A percentile compares a stretch with the other conserved stretches of the same genome.
Evolutionary conservation across 768 basidiomycete genomes (phyloP).

Genomic region (Leccinum barrowsii): DNA sequence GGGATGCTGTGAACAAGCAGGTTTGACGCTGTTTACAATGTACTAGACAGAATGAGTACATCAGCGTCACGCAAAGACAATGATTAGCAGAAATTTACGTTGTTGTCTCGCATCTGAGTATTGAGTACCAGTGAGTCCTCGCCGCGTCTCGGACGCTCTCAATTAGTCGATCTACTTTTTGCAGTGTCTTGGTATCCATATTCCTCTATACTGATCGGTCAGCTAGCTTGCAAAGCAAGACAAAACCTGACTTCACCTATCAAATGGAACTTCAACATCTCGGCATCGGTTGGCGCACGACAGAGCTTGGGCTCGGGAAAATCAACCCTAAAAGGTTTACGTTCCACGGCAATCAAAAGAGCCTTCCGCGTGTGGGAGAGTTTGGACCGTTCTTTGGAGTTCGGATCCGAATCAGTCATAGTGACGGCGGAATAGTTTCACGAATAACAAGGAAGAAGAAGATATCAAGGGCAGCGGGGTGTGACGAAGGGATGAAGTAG

Average conservation of each 20-base stretch:
- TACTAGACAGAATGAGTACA: too few species aligned
- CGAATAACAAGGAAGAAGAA: conserved; percentile 1
- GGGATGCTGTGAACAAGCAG: too few species aligned
- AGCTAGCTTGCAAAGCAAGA: not conserved
- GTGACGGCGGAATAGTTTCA: not conserved
- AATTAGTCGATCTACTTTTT: too few species aligned
- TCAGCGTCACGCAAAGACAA: too few species aligned
- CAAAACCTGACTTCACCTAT: conserved; percentile 16
- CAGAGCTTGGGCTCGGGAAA: not conserved
- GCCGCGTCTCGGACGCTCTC: too few species aligned
- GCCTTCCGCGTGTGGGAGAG: conserved; percentile 11
- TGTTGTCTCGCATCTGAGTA: too few species aligned
- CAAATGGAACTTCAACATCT: conserved; percentile 11
- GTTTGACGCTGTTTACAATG: too few species aligned
- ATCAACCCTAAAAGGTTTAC: too few species aligned
- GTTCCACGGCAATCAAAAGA: conserved; percentile 24
- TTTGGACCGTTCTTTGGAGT: not conserved
- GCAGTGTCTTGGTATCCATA: conserved; percentile 32
- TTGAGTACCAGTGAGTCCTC: too few species aligned
- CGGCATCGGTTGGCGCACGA: conserved; percentile 15
- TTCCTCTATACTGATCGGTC: conserved; percentile 11
- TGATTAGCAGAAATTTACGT: too few species aligned
- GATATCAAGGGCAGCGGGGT: not conserved
- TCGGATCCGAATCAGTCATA: conserved; percentile 7
- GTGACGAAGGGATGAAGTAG: not conserved